Evolutionary conservation across 768 basidiomycete species (phyloP).

Genomic region (Clitopilus hobsonii): DNA sequence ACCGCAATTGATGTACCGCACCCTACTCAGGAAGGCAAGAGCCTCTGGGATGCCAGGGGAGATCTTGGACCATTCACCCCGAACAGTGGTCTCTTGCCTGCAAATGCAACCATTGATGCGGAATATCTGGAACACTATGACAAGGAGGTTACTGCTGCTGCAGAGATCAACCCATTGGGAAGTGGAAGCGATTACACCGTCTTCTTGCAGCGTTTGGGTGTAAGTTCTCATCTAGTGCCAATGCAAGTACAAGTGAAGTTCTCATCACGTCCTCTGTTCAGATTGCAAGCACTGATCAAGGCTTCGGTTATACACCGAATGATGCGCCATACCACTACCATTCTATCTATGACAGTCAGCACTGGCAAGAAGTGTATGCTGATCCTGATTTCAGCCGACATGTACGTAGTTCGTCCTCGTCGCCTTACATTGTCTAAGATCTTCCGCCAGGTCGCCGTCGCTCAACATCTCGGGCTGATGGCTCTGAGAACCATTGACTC

Average conservation of each 20-base stretch:
- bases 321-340: slow-evolving; percentile 77
- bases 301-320: slow-evolving; percentile 33
- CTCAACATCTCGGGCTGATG: slow-evolving; percentile 62
- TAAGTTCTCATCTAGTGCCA: slow-evolving; percentile 14
- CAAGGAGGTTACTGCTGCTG: slow-evolving; percentile 29
- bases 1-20: slow-evolving; percentile 72
- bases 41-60: slow-evolving; percentile 73
- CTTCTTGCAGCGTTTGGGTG: slow-evolving; percentile 75
- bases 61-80: slow-evolving; percentile 54
- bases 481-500: slow-evolving; percentile 60
- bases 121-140: slow-evolving; percentile 38
- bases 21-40: slow-evolving; percentile 56
- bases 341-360: slow-evolving; percentile 68
- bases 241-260: background rate
- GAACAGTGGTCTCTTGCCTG: slow-evolving; percentile 1
- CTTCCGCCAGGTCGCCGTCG: slow-evolving; percentile 50
- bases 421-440: background rate
- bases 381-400: slow-evolving; percentile 76
- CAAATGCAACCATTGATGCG: slow-evolving; percentile 27
- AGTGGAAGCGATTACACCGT: slow-evolving; percentile 91
- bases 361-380: slow-evolving; percentile 71
- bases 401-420: slow-evolving; percentile 31
- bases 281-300: slow-evolving; percentile 42
- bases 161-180: slow-evolving; percentile 59
- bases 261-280: slow-evolving; percentile 5